These are phyloP conservation scores for Silene noctiflora DNA, from an alignment of 179 eudicot genomes.

Conservation along the genomic window DNA sequence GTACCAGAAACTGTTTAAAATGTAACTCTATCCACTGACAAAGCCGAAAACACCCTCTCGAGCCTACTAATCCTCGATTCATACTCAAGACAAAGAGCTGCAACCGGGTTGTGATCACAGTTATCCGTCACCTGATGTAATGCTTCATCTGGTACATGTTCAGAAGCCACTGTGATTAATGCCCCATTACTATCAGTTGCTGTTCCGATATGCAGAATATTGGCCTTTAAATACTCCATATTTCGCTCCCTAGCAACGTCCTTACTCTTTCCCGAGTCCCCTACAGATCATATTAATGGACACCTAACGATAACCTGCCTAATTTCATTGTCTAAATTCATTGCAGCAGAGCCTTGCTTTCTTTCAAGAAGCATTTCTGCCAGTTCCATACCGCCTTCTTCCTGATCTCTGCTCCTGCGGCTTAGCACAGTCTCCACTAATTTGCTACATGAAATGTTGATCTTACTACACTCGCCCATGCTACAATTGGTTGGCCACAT, in stretches of 20 bases:
- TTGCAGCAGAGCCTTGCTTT: too few species aligned
- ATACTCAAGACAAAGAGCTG: neutral
- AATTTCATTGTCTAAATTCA: neutral
- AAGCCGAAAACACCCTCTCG: neutral
- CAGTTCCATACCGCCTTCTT: too few species aligned
- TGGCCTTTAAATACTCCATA: too few species aligned
- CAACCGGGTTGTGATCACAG: neutral
- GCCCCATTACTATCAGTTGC: neutral
- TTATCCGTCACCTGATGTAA: neutral
- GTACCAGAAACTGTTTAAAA: too few species aligned
- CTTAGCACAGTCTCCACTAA: too few species aligned
- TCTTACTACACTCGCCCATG: too few species aligned
- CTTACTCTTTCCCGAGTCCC: too few species aligned
- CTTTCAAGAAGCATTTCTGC: too few species aligned
- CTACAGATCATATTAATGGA: neutral
- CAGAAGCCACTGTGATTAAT: neutral
- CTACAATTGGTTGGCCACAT: too few species aligned
- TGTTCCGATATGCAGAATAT: too few species aligned
- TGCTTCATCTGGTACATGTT: neutral
- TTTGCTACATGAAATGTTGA: neutral
- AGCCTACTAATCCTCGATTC: constrained; percentile 22
- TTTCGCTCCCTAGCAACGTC: too few species aligned
- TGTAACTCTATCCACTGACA: neutral
- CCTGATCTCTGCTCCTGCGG: too few species aligned
- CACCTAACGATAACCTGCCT: neutral